These are phyloP conservation scores for Oryza officinalis DNA, from an alignment of 176 grass and related monocot species.

Conservation along the genomic window DNA sequence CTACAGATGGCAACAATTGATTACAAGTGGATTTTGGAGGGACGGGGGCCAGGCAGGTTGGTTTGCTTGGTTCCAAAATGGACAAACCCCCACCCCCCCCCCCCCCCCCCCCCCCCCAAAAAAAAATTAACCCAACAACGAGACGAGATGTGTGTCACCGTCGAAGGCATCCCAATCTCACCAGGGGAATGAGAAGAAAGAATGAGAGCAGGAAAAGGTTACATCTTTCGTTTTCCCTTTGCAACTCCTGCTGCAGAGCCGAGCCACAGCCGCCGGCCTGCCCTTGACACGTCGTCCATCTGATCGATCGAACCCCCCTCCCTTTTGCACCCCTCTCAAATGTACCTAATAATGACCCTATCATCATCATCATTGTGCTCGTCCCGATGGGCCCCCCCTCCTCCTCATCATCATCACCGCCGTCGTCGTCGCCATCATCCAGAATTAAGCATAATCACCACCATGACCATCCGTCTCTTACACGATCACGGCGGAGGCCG, in stretches of 20 bases:
- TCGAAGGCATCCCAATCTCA: slow-evolving; percentile 13
- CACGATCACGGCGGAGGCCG: not conserved
- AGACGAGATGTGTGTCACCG: not conserved
- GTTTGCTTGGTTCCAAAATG: not conserved
- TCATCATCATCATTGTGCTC: not conserved
- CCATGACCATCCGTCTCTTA: slow-evolving; percentile 9
- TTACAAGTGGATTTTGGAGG: not conserved
- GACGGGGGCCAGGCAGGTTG: too few species aligned
- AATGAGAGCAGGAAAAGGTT: not conserved
- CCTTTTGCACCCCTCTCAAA: not conserved
- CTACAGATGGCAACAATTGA: not conserved
- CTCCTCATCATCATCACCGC: not conserved
- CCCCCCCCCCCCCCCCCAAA: too few species aligned
- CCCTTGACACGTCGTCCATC: slow-evolving; percentile 15
- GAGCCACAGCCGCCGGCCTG: too few species aligned
- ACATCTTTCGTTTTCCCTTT: slow-evolving; percentile 39
- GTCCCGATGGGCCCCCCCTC: not conserved
- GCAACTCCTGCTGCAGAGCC: not conserved
- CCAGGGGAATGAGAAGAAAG: not conserved
- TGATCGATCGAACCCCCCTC: not conserved
- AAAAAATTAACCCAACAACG: not conserved
- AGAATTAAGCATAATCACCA: slow-evolving; percentile 14
- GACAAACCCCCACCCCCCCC: not conserved
- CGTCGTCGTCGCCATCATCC: slow-evolving; percentile 14
- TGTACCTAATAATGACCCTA: slow-evolving; percentile 32